Base-by-base conservation (phyloP, 305 asterid genomes). In the Ilex paraguariensis region DNA sequence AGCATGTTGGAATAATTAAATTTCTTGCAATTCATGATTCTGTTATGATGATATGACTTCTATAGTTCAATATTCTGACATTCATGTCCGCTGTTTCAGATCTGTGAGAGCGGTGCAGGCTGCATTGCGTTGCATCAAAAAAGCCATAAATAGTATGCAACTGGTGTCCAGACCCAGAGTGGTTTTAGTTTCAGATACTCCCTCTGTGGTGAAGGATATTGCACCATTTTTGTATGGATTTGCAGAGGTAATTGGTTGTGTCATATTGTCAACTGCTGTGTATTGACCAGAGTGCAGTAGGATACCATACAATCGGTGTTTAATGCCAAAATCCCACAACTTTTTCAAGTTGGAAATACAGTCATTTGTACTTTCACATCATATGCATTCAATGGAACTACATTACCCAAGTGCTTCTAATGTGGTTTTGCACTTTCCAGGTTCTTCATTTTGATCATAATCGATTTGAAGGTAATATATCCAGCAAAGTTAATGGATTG, bases 131-230 rank as follows among this genome's bases (percentile, higher is more conserved):
- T 93, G 99, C 81, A 64, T 83, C 36, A 75, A 70, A 61, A 84
- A 82, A 71, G 78, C 84, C 33, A 21, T 80, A 39, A 53, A 60
- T 49, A 74, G 75, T 73, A 56, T 81, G 56, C 80, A 70, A 56
- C 42, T 65, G 61, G 65, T 54, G 50, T 57, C 79, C 62, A 84
- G 76, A 73, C 99, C 96, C 52, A 90, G 76, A 75, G 79, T 93
- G 31, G 92, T 82, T 61, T 48, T 93, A 71, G 83, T 93, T 78
- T 87, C 99, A 4, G 99, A 93, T 75, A 86, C 84, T 56, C 97
- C 99, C 70, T 72, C 85, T 57, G 61, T 85, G 68, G 73, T 93
- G 70, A 75, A 78, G 70, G 87, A 84, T 54, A 79, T 87, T 69
- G 63, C 80, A 63, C 71, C 78, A 56, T 67, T 73, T 70, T 62